These are phyloP conservation scores for Eleusine coracana DNA, from an alignment of 176 grass and related monocot genomes.

Conservation along the genomic window DNA sequence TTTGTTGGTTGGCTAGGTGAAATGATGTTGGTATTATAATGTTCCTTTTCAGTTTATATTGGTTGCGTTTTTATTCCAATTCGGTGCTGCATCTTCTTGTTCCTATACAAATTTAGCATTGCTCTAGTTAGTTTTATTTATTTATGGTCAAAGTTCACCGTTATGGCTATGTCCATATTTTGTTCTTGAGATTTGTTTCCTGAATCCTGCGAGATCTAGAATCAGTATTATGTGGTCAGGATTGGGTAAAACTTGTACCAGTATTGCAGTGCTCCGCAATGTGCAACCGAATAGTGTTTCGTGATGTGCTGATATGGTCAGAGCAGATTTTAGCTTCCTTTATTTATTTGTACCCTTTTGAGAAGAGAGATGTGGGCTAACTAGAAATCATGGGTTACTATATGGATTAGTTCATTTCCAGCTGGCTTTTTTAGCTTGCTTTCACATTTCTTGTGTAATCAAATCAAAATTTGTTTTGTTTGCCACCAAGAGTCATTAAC, in stretches of 20 bases:
- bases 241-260: not conserved
- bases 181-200: not conserved
- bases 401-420: not conserved
- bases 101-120: not conserved
- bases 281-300: not conserved
- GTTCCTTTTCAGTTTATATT: not conserved
- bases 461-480: not conserved
- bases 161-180: not conserved
- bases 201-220: not conserved
- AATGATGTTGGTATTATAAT: not conserved
- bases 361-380: not conserved
- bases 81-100: not conserved
- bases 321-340: not conserved
- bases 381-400: not conserved
- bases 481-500: not conserved
- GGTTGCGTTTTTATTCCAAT: not conserved
- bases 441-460: not conserved
- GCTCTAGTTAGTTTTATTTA: not conserved
- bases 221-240: conserved; percentile 6
- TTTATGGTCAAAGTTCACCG: not conserved
- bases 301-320: not conserved
- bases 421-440: not conserved
- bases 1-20: conserved; percentile 1
- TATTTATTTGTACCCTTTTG: not conserved
- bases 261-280: not conserved